phyloP scores from a whole-genome alignment of 345 rosid species.

The Acer campestre region DNA sequence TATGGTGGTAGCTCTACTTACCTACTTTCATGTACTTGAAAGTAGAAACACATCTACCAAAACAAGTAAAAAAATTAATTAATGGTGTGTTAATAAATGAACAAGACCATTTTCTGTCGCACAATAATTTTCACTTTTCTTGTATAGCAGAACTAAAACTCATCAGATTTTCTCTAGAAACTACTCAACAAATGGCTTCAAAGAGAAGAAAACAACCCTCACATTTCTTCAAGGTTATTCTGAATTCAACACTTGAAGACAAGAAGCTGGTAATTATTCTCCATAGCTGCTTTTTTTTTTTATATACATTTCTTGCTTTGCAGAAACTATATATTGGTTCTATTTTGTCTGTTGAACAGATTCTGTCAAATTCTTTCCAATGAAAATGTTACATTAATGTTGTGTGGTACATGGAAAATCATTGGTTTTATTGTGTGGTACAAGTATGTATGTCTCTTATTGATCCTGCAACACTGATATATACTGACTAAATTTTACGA shows the following conservation, averaged over 20 bases:
- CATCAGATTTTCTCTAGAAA: not conserved
- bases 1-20: no score
- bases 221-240: slow-evolving; percentile 8
- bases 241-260: not conserved
- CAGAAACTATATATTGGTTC: not conserved
- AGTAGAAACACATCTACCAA: no score
- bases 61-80: no score
- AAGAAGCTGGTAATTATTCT: not conserved
- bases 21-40: no score
- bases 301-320: not conserved
- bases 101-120: not conserved
- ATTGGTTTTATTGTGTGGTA: not conserved
- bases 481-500: not conserved
- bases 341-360: no score
- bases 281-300: not conserved
- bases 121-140: not conserved
- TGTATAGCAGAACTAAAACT: not conserved
- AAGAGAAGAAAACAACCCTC: not conserved
- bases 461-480: not conserved
- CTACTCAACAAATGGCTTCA: not conserved
- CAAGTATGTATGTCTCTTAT: no score
- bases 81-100: not conserved
- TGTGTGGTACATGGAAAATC: not conserved
- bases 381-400: not conserved
- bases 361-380: no score